Conservation (phyloP, 352 stramenopile genomes). For the Globisporangium lucens region DNA sequence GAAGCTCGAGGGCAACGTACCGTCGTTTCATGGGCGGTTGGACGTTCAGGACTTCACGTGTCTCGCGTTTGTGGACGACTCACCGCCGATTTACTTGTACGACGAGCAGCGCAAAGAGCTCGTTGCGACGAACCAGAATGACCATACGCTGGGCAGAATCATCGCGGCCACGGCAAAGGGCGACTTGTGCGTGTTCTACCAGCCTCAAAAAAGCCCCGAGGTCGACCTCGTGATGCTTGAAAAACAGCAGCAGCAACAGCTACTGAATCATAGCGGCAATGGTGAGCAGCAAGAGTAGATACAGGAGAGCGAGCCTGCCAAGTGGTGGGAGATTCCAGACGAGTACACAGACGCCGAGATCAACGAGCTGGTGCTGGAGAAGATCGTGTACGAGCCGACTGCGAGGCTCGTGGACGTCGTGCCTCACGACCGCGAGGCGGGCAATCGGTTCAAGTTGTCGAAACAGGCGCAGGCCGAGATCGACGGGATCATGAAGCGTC, state of each 20-base stretch:
- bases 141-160: conserved; percentile 59
- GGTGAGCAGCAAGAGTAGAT: neutral
- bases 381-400: conserved; percentile 53
- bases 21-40: conserved; percentile 61
- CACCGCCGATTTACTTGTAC: conserved; percentile 52
- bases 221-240: conserved; percentile 25
- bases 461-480: conserved; percentile 56
- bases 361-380: conserved; percentile 58
- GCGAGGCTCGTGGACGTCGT: conserved; percentile 59
- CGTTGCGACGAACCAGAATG: conserved; percentile 33
- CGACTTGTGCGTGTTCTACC: conserved; percentile 67
- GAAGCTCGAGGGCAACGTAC: conserved; percentile 72
- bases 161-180: conserved; percentile 62
- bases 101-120: conserved; percentile 48
- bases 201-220: conserved; percentile 40
- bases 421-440: conserved; percentile 59
- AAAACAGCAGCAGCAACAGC: conserved; percentile 12
- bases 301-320: conserved; percentile 38
- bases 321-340: conserved; percentile 77
- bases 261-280: neutral
- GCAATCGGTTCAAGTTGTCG: conserved; percentile 61
- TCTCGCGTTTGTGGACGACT: conserved; percentile 69
- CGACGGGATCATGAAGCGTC: conserved; percentile 43
- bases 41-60: conserved; percentile 73
- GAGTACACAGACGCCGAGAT: conserved; percentile 62